Base-by-base conservation (phyloP, 305 asterid species). In the Plantago coronopus region DNA sequence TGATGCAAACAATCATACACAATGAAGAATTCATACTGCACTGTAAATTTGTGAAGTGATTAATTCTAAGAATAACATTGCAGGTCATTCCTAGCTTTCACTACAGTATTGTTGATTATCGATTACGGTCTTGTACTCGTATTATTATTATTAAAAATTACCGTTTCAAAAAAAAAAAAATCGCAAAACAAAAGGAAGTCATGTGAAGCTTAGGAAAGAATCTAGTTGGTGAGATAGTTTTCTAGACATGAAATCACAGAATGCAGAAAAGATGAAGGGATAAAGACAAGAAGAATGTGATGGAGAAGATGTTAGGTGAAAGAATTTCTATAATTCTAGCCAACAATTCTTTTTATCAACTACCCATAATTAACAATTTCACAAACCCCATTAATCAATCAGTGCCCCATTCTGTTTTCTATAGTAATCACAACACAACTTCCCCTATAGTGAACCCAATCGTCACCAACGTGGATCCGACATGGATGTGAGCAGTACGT, bases 231-330 rank as follows among this genome's bases (percentile, higher is more conserved):
- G 47, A 69, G 62, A 66, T 59, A 51, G 44, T 48, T 69, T 69
- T 43, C 29, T 38, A 38, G 68, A 56, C 42, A 73, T 46, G 48
- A 45, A 19, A 53, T 48, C 65, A 57, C 50, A 64, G 20, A 38
- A 61, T 54, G 62, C 69, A 61, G 61, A 65, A 53, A 67, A 48
- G 51, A 60, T 48, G 22, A 54, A 65, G 70, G 51, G 67, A 62
- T 67, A 53, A 73, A 29, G 76, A 75, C 80, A 75, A 78, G 74
- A 48, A 48, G 63, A 17, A 59, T 62, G 43, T 51, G 58, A 79
- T 75, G 67, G 79, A 75, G 69, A 63, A 55, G 72, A 71, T 63
- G 82, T 76, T 74, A 66, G 82, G 78, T 65, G 78, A 59, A 29
- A 58, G 69, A 65, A 69, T 61, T 72, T 69, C 53, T 70, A 55